Conservation (phyloP, 2,329 filamentous ascomycete species). For the Cercospora sp. region DNA sequence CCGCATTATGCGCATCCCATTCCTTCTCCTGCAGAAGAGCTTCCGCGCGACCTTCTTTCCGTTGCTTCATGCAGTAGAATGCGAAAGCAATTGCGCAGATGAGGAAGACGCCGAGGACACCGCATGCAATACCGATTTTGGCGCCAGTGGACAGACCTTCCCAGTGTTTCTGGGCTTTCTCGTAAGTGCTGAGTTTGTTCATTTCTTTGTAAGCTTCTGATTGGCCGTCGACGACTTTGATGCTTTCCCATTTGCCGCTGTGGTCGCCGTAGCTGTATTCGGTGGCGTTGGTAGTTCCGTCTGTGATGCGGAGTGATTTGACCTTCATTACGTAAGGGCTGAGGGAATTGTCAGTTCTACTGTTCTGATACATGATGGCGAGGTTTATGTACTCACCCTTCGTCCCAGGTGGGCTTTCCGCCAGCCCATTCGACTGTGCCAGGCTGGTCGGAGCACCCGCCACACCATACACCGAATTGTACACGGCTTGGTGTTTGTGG, state of each 20-base stretch:
- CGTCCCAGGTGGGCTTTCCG: slow-evolving; percentile 37
- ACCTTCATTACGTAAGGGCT: slow-evolving; percentile 42
- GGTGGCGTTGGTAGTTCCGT: slow-evolving; percentile 39
- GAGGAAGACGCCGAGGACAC: slow-evolving; percentile 45
- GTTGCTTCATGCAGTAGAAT: slow-evolving; percentile 53
- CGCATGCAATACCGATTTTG: slow-evolving; percentile 52
- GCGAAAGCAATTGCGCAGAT: slow-evolving; percentile 39
- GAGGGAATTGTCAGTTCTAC: neutral
- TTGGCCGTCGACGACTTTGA: slow-evolving; percentile 44
- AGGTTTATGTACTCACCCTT: slow-evolving; percentile 30
- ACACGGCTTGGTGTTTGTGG: slow-evolving; percentile 76
- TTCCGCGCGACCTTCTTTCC: slow-evolving; percentile 53
- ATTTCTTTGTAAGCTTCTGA: slow-evolving; percentile 35
- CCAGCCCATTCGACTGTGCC: slow-evolving; percentile 44
- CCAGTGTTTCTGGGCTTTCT: slow-evolving; percentile 47
- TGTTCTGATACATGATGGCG: neutral
- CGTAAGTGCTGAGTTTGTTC: slow-evolving; percentile 45
- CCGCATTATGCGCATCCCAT: slow-evolving; percentile 45
- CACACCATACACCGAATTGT: slow-evolving; percentile 77
- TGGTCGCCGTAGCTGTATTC: slow-evolving; percentile 45
- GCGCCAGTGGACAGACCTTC: slow-evolving; percentile 47
- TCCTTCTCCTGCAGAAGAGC: slow-evolving; percentile 50
- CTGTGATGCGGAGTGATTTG: slow-evolving; percentile 38
- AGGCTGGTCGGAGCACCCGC: slow-evolving; percentile 73
- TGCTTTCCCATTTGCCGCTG: slow-evolving; percentile 45